Base-by-base conservation (phyloP, 257 asterid genomes). In the Solanum raphanifolium region DNA sequence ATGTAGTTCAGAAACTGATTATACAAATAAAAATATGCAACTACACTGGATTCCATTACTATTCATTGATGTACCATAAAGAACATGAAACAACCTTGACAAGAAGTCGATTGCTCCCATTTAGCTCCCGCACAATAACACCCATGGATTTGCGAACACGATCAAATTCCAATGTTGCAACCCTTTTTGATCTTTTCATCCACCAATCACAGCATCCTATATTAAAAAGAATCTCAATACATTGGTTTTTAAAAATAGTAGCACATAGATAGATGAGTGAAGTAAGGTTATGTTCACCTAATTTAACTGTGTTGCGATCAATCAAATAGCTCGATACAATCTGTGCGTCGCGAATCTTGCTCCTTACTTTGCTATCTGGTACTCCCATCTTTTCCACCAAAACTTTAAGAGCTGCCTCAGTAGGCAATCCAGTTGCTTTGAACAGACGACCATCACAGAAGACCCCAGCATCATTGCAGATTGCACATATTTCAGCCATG, bases 371-470 rank as follows among this genome's bases (percentile, higher is more conserved):
- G 79, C 65, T 83, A 86, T 93, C 92, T 13, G 94, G 93, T 89
- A 94, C 93, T 88, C 96, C 98, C 97, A 95, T 96, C 91, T 95
- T 96, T 88, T 96, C 98, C 76, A 94, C 98, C 92, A 95, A 90
- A 87, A 96, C 98, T 92, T 94, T 95, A 12, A 96, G 98, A 87
- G 98, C 98, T 65, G 98, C 98, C 88, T 96, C 98, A 52, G 98
- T 96, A 13, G 98, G 98, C 89, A 96, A 78, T 62, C 98, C 98
- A 5, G 94, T 95, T 41, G 94, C 96, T 90, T 95, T 92, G 85
- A 93, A 93, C 52, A 91, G 88, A 58, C 92, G 95, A 23, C 94
- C 95, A 88, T 93, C 98, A 38, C 90, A 88, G 87, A 73, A 92
- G 76, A 96, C 86, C 72, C 98, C 98, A 66, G 98, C 96, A 87